Base-by-base conservation (phyloP, 1,284 basidiomycete species). In the Malassezia globosa region DNA sequence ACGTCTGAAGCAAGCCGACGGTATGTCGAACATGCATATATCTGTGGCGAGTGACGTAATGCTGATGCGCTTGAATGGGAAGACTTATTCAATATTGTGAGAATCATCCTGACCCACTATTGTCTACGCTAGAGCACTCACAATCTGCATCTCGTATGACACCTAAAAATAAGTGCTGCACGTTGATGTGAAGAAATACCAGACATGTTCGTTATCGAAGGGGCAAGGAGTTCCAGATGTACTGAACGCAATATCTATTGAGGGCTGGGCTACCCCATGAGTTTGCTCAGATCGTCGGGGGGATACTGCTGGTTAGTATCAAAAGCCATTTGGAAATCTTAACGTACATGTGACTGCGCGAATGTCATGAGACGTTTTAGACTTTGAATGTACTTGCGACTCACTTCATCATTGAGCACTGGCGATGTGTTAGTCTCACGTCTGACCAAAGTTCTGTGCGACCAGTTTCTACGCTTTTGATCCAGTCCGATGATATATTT, bases 371-470 rank as follows among this genome's bases (percentile, higher is more conserved):
- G 59, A 46, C 92, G 75, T 75, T 97, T 99, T 42, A 99, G 75
- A 66, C 87, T 92, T 73, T 97, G 94, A 56, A 99, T 97, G 70
- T 96, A 99, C 75, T 97, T 97, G 51, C 94, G 78, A 65, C 87
- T 90, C 60, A 96, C 88, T 80, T 99, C 94, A 66, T 97, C 94
- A 72, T 97, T 99, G 51, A 99, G 73, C 2, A 96, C 92, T 56
- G 45, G 13, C 19, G 22, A 11, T 48, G 21, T 37, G 34, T 31
- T 11, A 2, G 7, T 8, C 24, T 18, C 3, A n/a, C n/a, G n/a
- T n/a, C n/a, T n/a, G n/a, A n/a, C n/a, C n/a, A n/a, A n/a, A n/a
- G n/a, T n/a, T n/a, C n/a, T n/a, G n/a, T n/a, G n/a, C n/a, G n/a
- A n/a, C 14, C 21, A 8, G 3, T 7, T 40, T 48, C 5, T 14